phyloP scores from a whole-genome alignment of 495 filamentous ascomycete species.

The Penicillium herquei region DNA sequence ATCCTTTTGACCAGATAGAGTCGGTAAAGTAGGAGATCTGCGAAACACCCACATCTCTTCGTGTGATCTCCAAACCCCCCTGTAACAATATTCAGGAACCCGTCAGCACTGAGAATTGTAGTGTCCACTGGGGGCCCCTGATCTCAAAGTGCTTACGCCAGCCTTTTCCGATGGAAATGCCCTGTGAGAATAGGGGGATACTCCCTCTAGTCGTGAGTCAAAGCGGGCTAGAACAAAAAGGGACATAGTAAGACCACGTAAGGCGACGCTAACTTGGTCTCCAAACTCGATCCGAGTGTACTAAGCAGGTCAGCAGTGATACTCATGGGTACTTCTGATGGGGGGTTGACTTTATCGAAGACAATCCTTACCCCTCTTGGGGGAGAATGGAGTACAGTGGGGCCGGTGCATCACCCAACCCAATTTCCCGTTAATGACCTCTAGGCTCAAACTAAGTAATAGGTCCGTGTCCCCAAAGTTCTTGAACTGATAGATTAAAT shows the following conservation, averaged over 20 bases:
- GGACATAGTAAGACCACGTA: background rate
- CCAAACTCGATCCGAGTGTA: background rate
- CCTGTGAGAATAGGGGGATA: too few relatives aligned
- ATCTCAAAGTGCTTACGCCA: too few relatives aligned
- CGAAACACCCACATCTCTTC: background rate
- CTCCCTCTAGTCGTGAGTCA: too few relatives aligned
- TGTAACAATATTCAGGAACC: background rate
- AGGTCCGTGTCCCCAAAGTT: conserved; percentile 3
- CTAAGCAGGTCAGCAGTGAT: background rate
- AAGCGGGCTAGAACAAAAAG: background rate
- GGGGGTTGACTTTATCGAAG: too few relatives aligned
- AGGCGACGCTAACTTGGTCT: background rate
- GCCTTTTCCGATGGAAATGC: too few relatives aligned
- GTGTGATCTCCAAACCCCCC: background rate
- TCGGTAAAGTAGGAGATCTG: background rate
- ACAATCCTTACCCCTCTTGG: background rate
- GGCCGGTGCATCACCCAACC: background rate
- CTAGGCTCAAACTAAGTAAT: background rate
- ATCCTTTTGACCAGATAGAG: background rate
- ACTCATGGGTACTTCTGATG: too few relatives aligned
- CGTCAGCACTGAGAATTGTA: background rate
- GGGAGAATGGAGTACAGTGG: background rate
- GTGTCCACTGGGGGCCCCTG: too few relatives aligned
- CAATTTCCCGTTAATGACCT: background rate
- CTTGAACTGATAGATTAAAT: background rate